These are phyloP conservation scores for Escovopsis sp. DNA, from an alignment of 2,329 filamentous ascomycete species.

Conservation along the genomic window DNA sequence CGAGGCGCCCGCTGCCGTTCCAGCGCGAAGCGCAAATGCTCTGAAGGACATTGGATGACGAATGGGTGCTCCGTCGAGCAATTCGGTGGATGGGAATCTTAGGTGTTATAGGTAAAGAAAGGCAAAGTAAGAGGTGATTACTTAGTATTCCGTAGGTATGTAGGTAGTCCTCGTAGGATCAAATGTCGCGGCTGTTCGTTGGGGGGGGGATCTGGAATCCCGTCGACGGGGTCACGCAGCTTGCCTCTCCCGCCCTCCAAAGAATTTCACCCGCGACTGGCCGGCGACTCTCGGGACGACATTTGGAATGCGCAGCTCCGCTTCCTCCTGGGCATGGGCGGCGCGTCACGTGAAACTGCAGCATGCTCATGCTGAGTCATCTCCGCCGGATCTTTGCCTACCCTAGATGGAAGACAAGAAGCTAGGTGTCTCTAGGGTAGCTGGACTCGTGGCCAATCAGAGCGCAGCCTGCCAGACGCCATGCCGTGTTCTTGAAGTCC, in stretches of 20 bases:
- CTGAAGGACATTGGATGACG: conserved; percentile 41
- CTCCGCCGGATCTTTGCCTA: neutral
- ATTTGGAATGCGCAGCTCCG: conserved; percentile 5
- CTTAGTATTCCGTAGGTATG: neutral
- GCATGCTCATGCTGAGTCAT: conserved; percentile 1
- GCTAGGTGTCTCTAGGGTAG: no score
- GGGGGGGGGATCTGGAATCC: neutral
- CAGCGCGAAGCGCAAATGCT: conserved; percentile 38
- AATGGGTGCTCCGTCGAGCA: conserved; percentile 19
- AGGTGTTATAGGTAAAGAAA: neutral
- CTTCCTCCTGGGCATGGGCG: no score
- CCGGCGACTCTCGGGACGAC: neutral
- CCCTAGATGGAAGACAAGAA: neutral
- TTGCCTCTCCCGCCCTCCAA: conserved; percentile 1
- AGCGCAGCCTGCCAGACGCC: conserved; percentile 4
- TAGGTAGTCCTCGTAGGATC: neutral
- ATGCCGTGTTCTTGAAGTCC: neutral
- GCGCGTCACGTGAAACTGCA: neutral
- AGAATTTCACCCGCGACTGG: conserved; percentile 6
- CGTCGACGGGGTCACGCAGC: conserved; percentile 1
- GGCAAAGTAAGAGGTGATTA: no score
- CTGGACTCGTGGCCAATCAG: conserved; percentile 14
- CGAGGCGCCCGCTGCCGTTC: conserved; percentile 31
- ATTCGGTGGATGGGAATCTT: neutral
- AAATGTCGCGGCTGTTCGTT: no score